phyloP scores from a whole-genome alignment of 257 asterid species.

The Catharanthus roseus region DNA sequence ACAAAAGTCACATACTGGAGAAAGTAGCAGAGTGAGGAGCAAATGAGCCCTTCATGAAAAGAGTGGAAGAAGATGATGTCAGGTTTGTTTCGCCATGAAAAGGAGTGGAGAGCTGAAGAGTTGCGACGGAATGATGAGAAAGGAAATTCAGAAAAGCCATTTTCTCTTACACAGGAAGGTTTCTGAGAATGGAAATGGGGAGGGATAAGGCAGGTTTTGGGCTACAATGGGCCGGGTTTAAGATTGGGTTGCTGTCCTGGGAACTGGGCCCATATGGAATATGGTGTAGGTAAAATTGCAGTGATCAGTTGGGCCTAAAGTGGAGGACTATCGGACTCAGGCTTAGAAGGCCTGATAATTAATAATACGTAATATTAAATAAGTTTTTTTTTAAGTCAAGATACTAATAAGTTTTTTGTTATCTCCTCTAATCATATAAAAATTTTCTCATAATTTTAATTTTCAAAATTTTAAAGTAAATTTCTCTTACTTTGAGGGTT shows the following conservation, averaged over 20 bases:
- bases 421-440: no score
- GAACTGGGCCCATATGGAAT: neutral
- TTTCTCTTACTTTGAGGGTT: no score
- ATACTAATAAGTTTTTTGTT: no score
- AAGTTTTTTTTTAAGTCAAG: no score
- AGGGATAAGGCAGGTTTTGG: conserved; percentile 5
- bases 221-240: conserved; percentile 8
- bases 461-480: no score
- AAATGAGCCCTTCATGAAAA: conserved; percentile 40
- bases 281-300: neutral
- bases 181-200: neutral
- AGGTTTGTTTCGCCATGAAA: conserved; percentile 33
- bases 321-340: neutral
- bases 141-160: conserved; percentile 41
- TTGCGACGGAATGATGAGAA: conserved; percentile 26
- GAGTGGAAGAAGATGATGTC: conserved; percentile 29
- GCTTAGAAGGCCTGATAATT: no score
- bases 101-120: conserved; percentile 34
- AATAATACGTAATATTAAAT: no score
- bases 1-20: conserved; percentile 31
- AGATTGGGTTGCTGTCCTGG: neutral
- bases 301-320: no score
- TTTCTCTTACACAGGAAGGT: neutral
- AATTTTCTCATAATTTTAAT: no score
- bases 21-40: conserved; percentile 18